Evolutionary conservation across 2,329 filamentous ascomycete species (phyloP), one percentile per base, ranked within the genome.

Genomic region (Aspergillus sp.): DNA sequence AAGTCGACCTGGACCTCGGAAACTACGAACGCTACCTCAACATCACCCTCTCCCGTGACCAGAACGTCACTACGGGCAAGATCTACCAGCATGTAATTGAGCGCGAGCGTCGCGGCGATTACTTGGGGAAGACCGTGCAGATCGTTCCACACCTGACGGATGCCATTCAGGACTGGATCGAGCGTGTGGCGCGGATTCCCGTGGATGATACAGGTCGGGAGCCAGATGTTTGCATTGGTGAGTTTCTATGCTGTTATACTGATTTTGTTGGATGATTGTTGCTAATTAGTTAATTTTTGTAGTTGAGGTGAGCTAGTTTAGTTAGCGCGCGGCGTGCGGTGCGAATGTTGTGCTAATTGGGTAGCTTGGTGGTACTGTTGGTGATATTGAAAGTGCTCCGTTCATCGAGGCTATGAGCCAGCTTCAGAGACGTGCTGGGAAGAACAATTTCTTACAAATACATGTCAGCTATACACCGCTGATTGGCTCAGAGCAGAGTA

Each of bases 21-120:
- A 87, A 87, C 67, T 87, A 86, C 69, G 84, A 87, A 65, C 78
- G 84, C 39, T 94, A 94, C 64, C 82, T 95, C 46, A 83, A 84
- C 61, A 83, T 91, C 54, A 86, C 83, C 46, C 77, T 97, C 51
- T 88, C 82, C 6, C 77, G 83, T 51, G 89, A 95, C 58, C 88
- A 91, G 74, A 97, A 97, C 70, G 94, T 98, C 69, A 98, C 93
- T 3, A 95, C 91, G 4, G 93, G 93, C 63, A 96, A 97, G 74
- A 88, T 97, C 57, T 97, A 96, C 71, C 78, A 88, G 62, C 81
- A 86, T 59, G 90, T 96, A 45, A 89, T 95, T 59, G 81, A 89
- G 61, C 81, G 80, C 51, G 82, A 85, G 69, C 73, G 82, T 54
- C 71, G 72, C 52, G 82, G 82, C 46, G 83, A 93, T 64, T 97